Evolutionary conservation across 371 early-diverging fungal genomes (phyloP).

Genomic region (Apophysomyces trapeziformis): DNA sequence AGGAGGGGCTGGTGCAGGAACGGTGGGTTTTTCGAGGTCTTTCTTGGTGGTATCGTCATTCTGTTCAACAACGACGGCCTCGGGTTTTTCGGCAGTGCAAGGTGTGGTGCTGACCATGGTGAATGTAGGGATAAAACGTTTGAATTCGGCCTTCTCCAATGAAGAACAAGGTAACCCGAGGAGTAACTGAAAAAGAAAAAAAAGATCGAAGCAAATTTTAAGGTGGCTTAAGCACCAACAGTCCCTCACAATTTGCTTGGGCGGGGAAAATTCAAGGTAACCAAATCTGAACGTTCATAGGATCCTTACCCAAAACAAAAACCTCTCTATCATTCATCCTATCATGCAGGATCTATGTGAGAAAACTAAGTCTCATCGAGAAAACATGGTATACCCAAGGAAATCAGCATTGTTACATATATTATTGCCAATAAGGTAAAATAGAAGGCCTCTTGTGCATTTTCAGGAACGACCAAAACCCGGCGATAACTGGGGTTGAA

Average conservation of each 20-base stretch:
- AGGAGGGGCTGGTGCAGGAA: conserved; percentile 57
- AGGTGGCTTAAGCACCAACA: conserved; percentile 11
- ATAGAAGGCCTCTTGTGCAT: too few relatives aligned
- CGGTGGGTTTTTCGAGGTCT: conserved; percentile 29
- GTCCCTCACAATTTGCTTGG: background rate
- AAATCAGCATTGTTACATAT: too few relatives aligned
- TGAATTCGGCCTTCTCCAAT: conserved; percentile 10
- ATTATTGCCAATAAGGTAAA: too few relatives aligned
- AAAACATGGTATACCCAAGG: too few relatives aligned
- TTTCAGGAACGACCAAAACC: too few relatives aligned
- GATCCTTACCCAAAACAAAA: too few relatives aligned
- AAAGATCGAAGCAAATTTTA: conserved; percentile 7
- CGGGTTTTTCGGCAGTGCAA: conserved; percentile 13
- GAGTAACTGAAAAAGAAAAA: conserved; percentile 3
- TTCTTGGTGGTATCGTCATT: conserved; percentile 16
- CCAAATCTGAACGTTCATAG: too few relatives aligned
- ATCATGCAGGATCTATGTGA: too few relatives aligned
- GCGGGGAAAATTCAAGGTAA: too few relatives aligned
- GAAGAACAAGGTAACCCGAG: conserved; percentile 11
- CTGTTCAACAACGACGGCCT: conserved; percentile 11
- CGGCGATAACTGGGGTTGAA: too few relatives aligned
- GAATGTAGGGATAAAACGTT: background rate
- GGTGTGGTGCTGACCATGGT: conserved; percentile 11
- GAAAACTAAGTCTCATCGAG: too few relatives aligned
- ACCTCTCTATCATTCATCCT: too few relatives aligned